Evolutionary conservation across 768 basidiomycete species (phyloP).

Genomic region (Clathrus columnatus): DNA sequence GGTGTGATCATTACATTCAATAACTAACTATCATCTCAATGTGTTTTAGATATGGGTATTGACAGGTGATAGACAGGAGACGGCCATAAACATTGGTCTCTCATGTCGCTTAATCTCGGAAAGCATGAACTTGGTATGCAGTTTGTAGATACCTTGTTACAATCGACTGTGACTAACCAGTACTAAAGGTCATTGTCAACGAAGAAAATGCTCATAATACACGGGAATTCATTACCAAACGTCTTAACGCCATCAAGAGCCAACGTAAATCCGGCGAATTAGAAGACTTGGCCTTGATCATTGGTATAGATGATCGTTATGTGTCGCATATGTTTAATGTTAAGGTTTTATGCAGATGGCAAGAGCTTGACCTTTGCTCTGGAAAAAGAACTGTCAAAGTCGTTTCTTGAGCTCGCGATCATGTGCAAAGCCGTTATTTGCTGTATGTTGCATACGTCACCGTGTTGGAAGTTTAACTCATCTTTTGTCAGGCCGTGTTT

Average conservation of each 20-base stretch:
- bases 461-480: conserved; percentile 4
- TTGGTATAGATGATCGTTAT: conserved; percentile 48
- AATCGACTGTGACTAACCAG: not conserved
- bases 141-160: not conserved
- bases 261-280: conserved; percentile 85
- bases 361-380: conserved; percentile 90
- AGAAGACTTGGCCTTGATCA: conserved; percentile 91
- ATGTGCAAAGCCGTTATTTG: conserved; percentile 99
- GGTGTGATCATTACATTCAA: conserved; percentile 27
- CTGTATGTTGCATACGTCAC: conserved; percentile 47
- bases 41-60: conserved; percentile 80
- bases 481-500: conserved; percentile 70
- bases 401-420: conserved; percentile 89
- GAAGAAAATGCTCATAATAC: conserved; percentile 79
- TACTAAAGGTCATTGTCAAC: conserved; percentile 79
- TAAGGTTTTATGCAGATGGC: conserved; percentile 51
- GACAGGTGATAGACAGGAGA: conserved; percentile 97
- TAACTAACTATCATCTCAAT: not conserved
- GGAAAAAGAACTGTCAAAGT: conserved; percentile 84
- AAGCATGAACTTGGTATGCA: conserved; percentile 88
- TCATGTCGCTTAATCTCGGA: conserved; percentile 95
- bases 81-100: conserved; percentile 98
- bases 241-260: conserved; percentile 86
- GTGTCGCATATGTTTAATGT: conserved; percentile 8
- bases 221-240: conserved; percentile 77